Evolutionary conservation across 176 grass and related monocot species (phyloP).

Genomic region (Poa pratensis): DNA sequence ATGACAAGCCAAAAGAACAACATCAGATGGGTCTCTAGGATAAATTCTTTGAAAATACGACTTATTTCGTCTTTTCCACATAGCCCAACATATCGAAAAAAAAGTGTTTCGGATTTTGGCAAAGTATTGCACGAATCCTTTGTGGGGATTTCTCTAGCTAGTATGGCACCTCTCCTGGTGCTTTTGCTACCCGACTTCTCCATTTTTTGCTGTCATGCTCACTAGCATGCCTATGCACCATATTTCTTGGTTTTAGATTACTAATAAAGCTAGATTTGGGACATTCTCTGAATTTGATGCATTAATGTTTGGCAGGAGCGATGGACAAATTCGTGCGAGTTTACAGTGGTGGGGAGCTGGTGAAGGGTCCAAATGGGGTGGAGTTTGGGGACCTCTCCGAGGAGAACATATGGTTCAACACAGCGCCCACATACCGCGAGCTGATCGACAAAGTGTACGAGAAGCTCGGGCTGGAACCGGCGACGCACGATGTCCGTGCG

Average conservation of each 20-base stretch:
- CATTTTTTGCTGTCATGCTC: not conserved
- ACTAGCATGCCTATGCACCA: not conserved
- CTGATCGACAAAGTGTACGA: conserved; percentile 31
- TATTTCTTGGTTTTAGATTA: not conserved
- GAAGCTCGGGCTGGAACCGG: conserved; percentile 31
- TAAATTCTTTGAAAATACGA: no score
- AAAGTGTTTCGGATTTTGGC: conserved; percentile 13
- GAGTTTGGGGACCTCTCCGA: conserved; percentile 34
- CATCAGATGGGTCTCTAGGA: no score
- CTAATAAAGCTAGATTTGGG: not conserved
- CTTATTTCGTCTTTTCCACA: no score
- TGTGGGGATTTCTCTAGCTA: not conserved
- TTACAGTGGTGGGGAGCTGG: conserved; percentile 39
- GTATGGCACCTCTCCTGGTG: not conserved
- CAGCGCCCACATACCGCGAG: conserved; percentile 36
- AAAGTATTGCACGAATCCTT: not conserved
- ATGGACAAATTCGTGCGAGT: conserved; percentile 52
- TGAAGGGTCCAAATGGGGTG: conserved; percentile 41
- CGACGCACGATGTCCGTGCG: not conserved
- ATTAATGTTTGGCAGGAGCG: not conserved
- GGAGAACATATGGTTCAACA: conserved; percentile 41
- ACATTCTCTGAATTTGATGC: not conserved
- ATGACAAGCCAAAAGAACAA: no score
- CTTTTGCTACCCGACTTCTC: not conserved
- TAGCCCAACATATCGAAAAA: no score